Evolutionary conservation across 2,329 filamentous ascomycete species (phyloP), one percentile per base, ranked within the genome.

Genomic region (Venturia oleaginea): DNA sequence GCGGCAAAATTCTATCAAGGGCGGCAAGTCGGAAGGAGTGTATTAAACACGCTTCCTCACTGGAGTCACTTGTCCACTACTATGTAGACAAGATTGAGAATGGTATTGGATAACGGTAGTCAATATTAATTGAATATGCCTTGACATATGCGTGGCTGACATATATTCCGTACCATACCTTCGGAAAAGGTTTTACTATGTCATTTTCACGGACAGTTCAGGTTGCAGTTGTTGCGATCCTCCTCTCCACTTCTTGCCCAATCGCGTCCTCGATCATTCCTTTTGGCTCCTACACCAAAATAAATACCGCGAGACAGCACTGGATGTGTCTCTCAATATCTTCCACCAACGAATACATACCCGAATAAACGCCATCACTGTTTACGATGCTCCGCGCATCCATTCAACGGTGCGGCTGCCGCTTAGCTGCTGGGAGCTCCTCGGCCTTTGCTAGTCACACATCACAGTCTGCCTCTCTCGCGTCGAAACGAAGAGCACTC

Each of bases 351-450:
- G 3, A 6, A 34, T 8, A 19, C 30, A 30, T 34, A 57, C 6
- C 51, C 51, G 27, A 17, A 57, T 57, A 57, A 30, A 10, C 51
- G 4, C 27, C 51, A 10, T 15, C 30, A 34, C 51, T 34, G 51
- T 34, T 17, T 57, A 57, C 51, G 62, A 91, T 91, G 88, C 83
- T 91, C 83, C 86, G 87, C 79, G 84, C 83, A 76, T 84, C 86
- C 69, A 77, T 90, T 70, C 82, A 82, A 72, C 83, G 83, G 77
- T 84, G 85, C 77, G 83, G 85, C 80, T 81, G 82, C 74, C 83
- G 84, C 80, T 83, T 89, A 77, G 76, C 84, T 62, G 78, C 79
- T 73, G 80, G 81, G 76, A 80, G 80, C 77, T 79, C 46, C 30
- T 55, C 30, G 19, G n/a, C 74, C 70, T 76, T 72, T 72, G 75